phyloP scores from a whole-genome alignment of 345 rosid genomes.

The Gossypium ekmanianum region DNA sequence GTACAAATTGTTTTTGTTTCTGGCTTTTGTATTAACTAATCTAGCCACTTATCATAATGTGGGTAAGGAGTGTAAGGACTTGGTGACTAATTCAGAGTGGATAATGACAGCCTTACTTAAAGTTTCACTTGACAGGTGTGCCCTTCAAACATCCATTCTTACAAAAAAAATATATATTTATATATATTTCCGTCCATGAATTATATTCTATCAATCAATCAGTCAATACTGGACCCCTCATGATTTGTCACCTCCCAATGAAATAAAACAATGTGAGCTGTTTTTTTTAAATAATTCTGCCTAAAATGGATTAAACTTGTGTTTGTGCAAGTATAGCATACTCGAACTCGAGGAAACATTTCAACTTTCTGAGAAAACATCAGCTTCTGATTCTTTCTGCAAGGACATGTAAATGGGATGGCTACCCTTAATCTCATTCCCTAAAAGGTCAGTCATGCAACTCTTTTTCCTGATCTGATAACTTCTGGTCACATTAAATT shows the following conservation, averaged over 20 bases:
- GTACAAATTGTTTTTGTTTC: no score
- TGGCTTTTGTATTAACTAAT: no score
- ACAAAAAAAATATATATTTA: background rate
- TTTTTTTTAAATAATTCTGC: background rate
- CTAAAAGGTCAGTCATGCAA: no score
- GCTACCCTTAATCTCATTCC: no score
- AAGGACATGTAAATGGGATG: no score
- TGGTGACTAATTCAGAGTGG: background rate
- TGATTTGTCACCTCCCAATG: slow-evolving; percentile 10
- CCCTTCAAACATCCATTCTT: background rate
- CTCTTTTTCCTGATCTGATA: no score
- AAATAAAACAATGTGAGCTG: background rate
- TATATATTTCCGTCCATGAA: background rate
- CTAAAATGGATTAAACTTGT: background rate
- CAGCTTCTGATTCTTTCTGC: background rate
- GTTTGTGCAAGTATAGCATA: background rate
- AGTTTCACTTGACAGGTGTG: background rate
- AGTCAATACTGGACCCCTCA: background rate
- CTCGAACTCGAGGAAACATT: background rate
- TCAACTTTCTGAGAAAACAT: background rate
- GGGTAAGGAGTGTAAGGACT: background rate
- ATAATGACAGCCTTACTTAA: background rate
- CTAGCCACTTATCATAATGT: background rate
- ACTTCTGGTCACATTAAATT: no score
- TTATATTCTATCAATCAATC: background rate